Evolutionary conservation across 331 rosid species (phyloP).

Genomic region (Saraca asoca): DNA sequence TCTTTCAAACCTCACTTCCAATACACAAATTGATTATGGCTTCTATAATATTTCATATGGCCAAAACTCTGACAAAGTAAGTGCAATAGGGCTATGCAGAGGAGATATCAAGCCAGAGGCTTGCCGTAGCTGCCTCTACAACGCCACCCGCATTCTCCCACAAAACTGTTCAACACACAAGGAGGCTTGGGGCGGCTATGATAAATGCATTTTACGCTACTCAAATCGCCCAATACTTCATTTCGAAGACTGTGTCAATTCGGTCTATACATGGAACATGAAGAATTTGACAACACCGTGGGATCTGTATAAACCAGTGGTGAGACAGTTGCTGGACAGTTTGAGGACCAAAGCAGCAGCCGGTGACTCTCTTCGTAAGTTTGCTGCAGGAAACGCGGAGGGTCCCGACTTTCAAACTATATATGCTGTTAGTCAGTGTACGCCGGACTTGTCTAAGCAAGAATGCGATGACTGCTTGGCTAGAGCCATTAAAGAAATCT

Average conservation of each 20-base stretch:
- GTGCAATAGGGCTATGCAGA: conserved; percentile 49
- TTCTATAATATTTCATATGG: conserved; percentile 44
- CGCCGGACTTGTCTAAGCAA: conserved; percentile 42
- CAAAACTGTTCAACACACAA: conserved; percentile 42
- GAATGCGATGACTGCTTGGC: conserved; percentile 37
- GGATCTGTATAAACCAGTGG: conserved; percentile 30
- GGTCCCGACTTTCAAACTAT: conserved; percentile 33
- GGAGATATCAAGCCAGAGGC: conserved; percentile 31
- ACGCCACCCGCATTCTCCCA: conserved; percentile 35
- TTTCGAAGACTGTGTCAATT: not conserved
- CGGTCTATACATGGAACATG: not conserved
- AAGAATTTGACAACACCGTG: conserved; percentile 11
- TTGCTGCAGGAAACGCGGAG: conserved; percentile 21
- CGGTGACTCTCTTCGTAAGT: conserved; percentile 44
- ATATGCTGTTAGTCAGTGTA: conserved; percentile 43
- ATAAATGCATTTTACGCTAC: conserved; percentile 52
- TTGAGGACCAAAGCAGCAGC: conserved; percentile 30
- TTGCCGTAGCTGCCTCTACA: conserved; percentile 50
- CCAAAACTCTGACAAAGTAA: conserved; percentile 31
- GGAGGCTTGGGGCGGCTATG: conserved; percentile 50
- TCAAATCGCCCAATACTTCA: conserved; percentile 45
- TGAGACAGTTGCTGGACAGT: not conserved
- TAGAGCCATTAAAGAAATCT: conserved; percentile 2
- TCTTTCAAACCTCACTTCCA: conserved; percentile 34
- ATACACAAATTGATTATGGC: conserved; percentile 35